Evolutionary conservation across 2,329 filamentous ascomycete species (phyloP), one percentile per base, ranked within the genome.

Genomic region (Hymenoscyphus albidus): DNA sequence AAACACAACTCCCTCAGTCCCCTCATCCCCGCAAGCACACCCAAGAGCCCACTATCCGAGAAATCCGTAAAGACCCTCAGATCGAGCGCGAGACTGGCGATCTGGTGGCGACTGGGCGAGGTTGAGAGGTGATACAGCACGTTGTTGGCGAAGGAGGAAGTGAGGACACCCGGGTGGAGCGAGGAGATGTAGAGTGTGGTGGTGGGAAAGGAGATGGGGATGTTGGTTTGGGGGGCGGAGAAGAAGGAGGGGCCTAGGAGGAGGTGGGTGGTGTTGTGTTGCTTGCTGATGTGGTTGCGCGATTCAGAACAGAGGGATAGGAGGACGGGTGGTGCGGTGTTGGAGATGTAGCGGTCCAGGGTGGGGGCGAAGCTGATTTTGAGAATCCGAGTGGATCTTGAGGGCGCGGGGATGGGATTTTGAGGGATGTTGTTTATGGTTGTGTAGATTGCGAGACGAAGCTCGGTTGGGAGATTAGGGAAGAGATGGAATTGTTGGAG

Each of bases 361-460:
- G 62, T 65, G 1, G 68, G 65, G 13, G 67, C 66, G 62, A 68
- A 72, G 58, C 62, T 64, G 51, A 73, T 68, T 56, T 72, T 69
- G 12, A 73, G 63, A 32, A 73, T 72, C 1, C 67, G 68, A 10
- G 64, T 13, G 59, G 57, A 42, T 60, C n/a, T n/a, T 16, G 38
- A 48, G 60, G 58, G 58, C 58, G 60, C 6, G 42, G 40, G 39
- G 14, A 65, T 48, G 12, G 58, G 48, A 14, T 31, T 31, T 27
- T 44, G 18, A 22, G 48, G 18, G 58, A 58, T 16, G 59, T 55
- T 51, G 12, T 65, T 64, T 12, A 69, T 67, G 9, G 62, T 61
- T 5, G 60, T 59, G 64, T 70, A 72, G 54, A 72, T 72, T 51
- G 70, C 67, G 22, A 73, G 67, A 31, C 70, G 68, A 38, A 73